A percentile compares a stretch with the other conserved stretches of the same genome.
phyloP scores from a whole-genome alignment of 352 stramenopile genomes.

The Pythium oligandrum region DNA sequence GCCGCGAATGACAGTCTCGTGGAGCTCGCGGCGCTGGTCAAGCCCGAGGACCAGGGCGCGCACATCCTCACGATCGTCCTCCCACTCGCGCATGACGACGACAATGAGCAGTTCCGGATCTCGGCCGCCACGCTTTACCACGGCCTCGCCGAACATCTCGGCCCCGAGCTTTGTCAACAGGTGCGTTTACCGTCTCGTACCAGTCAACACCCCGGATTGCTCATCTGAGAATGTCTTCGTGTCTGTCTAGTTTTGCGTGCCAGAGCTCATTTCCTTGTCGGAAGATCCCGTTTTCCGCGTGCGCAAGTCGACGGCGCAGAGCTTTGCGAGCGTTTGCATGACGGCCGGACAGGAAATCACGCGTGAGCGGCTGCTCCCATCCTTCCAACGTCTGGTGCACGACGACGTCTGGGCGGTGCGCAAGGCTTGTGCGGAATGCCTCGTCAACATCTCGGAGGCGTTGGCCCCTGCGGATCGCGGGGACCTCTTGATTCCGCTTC shows the following conservation, averaged over 20 bases:
- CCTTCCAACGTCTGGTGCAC: conserved; percentile 86
- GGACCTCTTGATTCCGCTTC: conserved; percentile 83
- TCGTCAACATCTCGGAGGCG: conserved; percentile 86
- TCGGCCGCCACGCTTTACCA: conserved; percentile 91
- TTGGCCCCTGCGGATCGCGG: conserved; percentile 70
- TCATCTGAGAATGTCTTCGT: not conserved
- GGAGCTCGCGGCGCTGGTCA: conserved; percentile 80
- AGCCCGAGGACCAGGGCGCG: conserved; percentile 83
- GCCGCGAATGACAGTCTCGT: conserved; percentile 85
- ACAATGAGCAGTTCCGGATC: conserved; percentile 92
- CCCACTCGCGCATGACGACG: conserved; percentile 86
- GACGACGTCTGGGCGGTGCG: conserved; percentile 94
- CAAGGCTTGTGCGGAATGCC: conserved; percentile 89
- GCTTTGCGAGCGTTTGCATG: conserved; percentile 87
- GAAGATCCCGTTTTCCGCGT: conserved; percentile 93
- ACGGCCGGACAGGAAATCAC: conserved; percentile 72
- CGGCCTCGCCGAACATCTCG: conserved; percentile 85
- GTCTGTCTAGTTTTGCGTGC: conserved; percentile 72
- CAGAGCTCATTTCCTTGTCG: conserved; percentile 88
- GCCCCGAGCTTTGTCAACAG: conserved; percentile 87
- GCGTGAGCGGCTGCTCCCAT: conserved; percentile 83
- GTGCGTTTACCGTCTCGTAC: no score
- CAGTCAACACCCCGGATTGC: not conserved
- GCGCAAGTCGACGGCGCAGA: conserved; percentile 88
- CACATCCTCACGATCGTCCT: conserved; percentile 93